Conservation (phyloP, 129 eudicot genomes). For the Logfia minima region DNA sequence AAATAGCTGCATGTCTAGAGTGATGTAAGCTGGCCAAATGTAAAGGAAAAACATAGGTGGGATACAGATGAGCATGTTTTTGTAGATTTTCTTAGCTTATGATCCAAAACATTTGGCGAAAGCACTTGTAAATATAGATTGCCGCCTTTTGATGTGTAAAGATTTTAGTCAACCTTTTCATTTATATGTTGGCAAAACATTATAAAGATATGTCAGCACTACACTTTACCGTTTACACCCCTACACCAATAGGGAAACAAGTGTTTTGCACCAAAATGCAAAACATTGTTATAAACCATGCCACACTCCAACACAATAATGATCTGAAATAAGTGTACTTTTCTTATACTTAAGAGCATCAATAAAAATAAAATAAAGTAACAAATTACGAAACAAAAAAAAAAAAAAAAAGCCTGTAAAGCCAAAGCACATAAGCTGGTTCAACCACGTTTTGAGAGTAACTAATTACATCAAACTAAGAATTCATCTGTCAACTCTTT, state of each 20-base stretch:
- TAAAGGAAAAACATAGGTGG: background rate
- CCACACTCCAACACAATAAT: background rate
- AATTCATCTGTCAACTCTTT: background rate
- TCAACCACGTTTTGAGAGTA: background rate
- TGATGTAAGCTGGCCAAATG: constrained; percentile 19
- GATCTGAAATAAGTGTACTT: background rate
- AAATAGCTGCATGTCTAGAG: constrained; percentile 23
- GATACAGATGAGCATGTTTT: too few species aligned
- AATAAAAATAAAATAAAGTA: background rate
- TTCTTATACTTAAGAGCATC: background rate
- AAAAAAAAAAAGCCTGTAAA: background rate
- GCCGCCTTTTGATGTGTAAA: background rate
- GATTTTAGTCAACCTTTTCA: background rate
- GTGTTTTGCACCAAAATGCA: too few species aligned
- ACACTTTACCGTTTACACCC: too few species aligned
- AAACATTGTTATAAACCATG: too few species aligned
- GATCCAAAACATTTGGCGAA: too few species aligned
- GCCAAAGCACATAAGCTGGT: background rate
- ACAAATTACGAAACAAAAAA: background rate
- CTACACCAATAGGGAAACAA: too few species aligned
- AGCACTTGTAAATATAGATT: too few species aligned
- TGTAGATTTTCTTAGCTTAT: too few species aligned
- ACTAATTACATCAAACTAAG: background rate
- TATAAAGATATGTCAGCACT: background rate
- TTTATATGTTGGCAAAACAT: background rate